Conservation (phyloP, 768 basidiomycete genomes). For the Termitomyces bulborhizus region DNA sequence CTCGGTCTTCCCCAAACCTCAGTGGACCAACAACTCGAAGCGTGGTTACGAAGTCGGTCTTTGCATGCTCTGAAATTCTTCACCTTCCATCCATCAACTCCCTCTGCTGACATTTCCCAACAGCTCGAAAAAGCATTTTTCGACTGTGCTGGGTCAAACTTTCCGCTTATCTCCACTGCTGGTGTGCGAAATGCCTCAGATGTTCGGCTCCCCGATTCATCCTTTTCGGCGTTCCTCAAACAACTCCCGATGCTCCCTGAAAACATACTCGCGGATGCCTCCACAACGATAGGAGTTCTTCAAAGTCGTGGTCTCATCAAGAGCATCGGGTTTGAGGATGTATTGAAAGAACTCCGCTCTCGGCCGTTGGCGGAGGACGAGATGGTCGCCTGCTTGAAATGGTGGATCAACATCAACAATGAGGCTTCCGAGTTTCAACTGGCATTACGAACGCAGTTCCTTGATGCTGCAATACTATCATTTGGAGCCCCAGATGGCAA, state of each 20-base stretch:
- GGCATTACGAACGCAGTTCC: conserved; percentile 48
- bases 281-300: conserved; percentile 55
- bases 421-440: conserved; percentile 31
- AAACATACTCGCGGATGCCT: conserved; percentile 47
- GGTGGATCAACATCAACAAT: conserved; percentile 61
- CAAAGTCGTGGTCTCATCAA: conserved; percentile 61
- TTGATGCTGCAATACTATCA: conserved; percentile 64
- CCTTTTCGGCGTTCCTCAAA: conserved; percentile 71
- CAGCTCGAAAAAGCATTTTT: conserved; percentile 79
- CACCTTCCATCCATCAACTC: conserved; percentile 84
- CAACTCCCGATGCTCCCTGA: conserved; percentile 69
- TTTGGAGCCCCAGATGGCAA: conserved; percentile 25
- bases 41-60: conserved; percentile 51
- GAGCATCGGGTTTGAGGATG: conserved; percentile 74
- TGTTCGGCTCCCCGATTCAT: conserved; percentile 69
- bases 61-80: conserved; percentile 87
- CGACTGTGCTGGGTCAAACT: conserved; percentile 42
- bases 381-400: conserved; percentile 76
- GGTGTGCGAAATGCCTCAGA: conserved; percentile 63
- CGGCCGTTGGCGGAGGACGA: conserved; percentile 69
- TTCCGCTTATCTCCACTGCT: conserved; percentile 70
- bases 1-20: conserved; percentile 18
- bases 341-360: conserved; percentile 67
- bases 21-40: conserved; percentile 35
- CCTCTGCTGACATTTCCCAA: conserved; percentile 69